Base-by-base conservation (phyloP, 1,284 basidiomycete species). In the Paramarasmius palmivorus region DNA sequence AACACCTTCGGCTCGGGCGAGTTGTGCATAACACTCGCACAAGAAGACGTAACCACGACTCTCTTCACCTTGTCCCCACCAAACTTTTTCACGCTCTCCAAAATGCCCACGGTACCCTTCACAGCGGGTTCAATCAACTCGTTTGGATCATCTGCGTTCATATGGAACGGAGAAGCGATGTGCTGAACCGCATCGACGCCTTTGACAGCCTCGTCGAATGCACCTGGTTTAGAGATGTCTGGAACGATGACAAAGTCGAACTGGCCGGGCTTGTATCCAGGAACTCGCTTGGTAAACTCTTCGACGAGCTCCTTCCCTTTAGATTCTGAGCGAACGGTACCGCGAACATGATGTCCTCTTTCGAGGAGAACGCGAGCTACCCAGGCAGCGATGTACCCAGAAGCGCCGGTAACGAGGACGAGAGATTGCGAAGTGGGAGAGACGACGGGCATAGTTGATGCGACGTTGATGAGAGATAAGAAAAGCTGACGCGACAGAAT, bases 201-300 rank as follows among this genome's bases (percentile, higher is more conserved):
- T 63, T 83, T 82, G 34, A 90, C 83, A 1, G 83, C 84, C 39
- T 86, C 82, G 61, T 89, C 85, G 59, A 89, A 90, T 2, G 82
- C 83, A n/a, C 81, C 82, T 8, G 79, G 74, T 72, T 77, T 46
- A 22, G 25, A 34, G 29, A 53, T 47, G 19, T 50, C 58, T 41
- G 62, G 60, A 20, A 61, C 53, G 49, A 64, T 64, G 10, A 64
- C 58, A 25, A 61, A 59, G 38, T 62, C 50, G 35, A 71, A 62
- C 20, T 60, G 63, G n/a, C 64, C 64, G 4, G 53, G 61, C 39
- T 64, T 29, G 15, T 46, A 46, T 46, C 25, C 44, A 32, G 25
- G 25, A n/a, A 46, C 5, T 15, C 26, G 22, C 3, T 52, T 22
- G 20, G 45, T 50, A 36, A 67, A 69, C 5, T 55, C 42, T 12